Conservation (phyloP, 345 rosid genomes). For the Nasturtium officinale region DNA sequence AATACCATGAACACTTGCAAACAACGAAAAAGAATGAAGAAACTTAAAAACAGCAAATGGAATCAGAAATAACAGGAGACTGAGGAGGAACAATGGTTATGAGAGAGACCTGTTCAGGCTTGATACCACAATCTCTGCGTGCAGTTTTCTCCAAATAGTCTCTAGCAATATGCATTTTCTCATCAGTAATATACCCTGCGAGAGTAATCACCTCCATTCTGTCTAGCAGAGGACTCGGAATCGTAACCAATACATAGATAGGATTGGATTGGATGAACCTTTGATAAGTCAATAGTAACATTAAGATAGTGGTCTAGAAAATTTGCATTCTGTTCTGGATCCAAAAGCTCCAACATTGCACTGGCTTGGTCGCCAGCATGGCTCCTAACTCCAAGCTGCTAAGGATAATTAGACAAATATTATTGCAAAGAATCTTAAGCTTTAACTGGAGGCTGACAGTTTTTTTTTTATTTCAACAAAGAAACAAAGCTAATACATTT, state of each 20-base stretch:
- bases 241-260: too few relatives aligned
- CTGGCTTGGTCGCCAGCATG: conserved; percentile 90
- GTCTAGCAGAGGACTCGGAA: conserved; percentile 87
- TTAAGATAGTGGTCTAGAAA: conserved; percentile 93
- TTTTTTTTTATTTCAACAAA: too few relatives aligned
- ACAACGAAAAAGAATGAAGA: too few relatives aligned
- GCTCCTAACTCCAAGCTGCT: conserved; percentile 75
- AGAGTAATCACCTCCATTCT: conserved; percentile 93
- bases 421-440: too few relatives aligned
- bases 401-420: too few relatives aligned
- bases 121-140: conserved; percentile 79
- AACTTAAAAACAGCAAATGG: too few relatives aligned
- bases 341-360: conserved; percentile 93
- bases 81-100: too few relatives aligned
- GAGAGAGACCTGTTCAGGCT: conserved; percentile 71
- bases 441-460: too few relatives aligned
- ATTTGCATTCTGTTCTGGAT: conserved; percentile 94
- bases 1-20: too few relatives aligned
- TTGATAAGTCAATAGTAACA: conserved; percentile 83
- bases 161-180: conserved; percentile 92
- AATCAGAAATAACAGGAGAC: too few relatives aligned
- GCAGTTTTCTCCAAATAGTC: conserved; percentile 78
- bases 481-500: too few relatives aligned
- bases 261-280: too few relatives aligned
- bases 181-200: conserved; percentile 94